A percentile compares a stretch with the other conserved stretches of the same genome.
phyloP scores from a whole-genome alignment of 2,329 filamentous ascomycete genomes.

The Penicillium sp. region DNA sequence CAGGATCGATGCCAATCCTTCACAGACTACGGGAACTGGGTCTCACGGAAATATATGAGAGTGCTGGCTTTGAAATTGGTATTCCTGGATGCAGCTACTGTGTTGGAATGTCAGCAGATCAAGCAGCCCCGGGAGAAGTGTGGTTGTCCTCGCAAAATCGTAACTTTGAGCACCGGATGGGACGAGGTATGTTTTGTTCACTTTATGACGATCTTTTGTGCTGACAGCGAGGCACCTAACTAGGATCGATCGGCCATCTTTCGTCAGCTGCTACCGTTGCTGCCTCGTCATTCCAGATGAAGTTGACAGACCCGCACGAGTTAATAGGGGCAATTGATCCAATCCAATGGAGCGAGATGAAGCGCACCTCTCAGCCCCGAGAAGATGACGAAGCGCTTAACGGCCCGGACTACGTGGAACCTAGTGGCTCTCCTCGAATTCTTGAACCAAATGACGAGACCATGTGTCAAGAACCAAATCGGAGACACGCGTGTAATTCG shows the following conservation, averaged over 20 bases:
- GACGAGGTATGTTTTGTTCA: conserved; percentile 1
- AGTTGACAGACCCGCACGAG: conserved; percentile 38
- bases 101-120: conserved; percentile 44
- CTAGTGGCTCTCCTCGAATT: neutral
- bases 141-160: conserved; percentile 49
- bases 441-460: too few relatives aligned
- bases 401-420: conserved; percentile 9
- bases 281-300: conserved; percentile 49
- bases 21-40: conserved; percentile 36
- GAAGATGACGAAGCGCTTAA: neutral
- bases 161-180: conserved; percentile 43
- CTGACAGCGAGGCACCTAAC: neutral
- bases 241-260: conserved; percentile 47
- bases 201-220: neutral
- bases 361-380: too few relatives aligned
- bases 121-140: conserved; percentile 41
- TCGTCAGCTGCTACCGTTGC: conserved; percentile 49
- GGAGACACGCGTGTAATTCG: too few relatives aligned
- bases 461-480: too few relatives aligned
- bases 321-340: conserved; percentile 31
- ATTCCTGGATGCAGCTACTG: conserved; percentile 47
- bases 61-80: conserved; percentile 43
- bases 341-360: conserved; percentile 12
- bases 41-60: conserved; percentile 39
- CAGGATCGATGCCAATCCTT: conserved; percentile 42